phyloP scores from a whole-genome alignment of 345 rosid species.

The Eucalyptus sp. region DNA sequence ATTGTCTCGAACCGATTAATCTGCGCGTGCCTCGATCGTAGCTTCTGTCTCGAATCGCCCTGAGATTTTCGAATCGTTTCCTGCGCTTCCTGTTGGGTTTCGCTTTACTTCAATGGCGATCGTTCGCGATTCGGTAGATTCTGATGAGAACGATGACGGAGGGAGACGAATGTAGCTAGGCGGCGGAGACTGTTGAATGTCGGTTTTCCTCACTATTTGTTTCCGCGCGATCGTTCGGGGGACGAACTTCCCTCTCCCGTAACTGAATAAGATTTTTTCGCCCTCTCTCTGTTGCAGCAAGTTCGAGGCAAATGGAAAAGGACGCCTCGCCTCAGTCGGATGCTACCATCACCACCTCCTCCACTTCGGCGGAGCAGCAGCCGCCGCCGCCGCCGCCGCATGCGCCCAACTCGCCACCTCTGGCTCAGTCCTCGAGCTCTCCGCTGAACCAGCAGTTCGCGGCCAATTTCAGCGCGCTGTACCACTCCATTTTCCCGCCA shows the following conservation, averaged over 20 bases:
- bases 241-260: neutral
- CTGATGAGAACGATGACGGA: neutral
- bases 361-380: neutral
- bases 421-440: neutral
- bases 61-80: neutral
- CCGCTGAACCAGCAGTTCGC: constrained; percentile 8
- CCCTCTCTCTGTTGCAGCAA: neutral
- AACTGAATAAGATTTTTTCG: neutral
- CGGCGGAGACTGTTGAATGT: neutral
- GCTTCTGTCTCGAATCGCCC: neutral
- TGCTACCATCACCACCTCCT: constrained; percentile 3
- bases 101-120: neutral
- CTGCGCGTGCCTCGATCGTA: neutral
- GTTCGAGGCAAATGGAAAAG: constrained; percentile 18
- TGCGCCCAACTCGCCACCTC: constrained; percentile 13
- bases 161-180: neutral
- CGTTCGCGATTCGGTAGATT: neutral
- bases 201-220: neutral
- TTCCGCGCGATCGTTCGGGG: neutral
- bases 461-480: constrained; percentile 38
- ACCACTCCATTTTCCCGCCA: constrained; percentile 61
- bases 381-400: neutral
- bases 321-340: constrained; percentile 13
- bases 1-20: neutral
- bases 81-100: neutral